Conservation (phyloP, 1,139 yeast species). For the Magnusiomyces fungicola region DNA sequence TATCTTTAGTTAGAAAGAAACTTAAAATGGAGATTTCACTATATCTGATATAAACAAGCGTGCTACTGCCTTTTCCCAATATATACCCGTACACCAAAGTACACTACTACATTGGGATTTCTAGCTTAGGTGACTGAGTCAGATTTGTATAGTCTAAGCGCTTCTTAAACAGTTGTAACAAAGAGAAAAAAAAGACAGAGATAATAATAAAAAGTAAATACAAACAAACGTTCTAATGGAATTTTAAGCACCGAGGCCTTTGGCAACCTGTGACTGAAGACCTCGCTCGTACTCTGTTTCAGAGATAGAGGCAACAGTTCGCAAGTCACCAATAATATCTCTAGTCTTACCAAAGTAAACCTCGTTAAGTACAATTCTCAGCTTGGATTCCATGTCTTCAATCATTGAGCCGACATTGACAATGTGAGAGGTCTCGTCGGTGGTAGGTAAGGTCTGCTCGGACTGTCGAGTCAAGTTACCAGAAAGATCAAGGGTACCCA, state of each 20-base stretch:
- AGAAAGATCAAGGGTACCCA: constrained; percentile 48
- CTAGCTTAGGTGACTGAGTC: too few relatives aligned
- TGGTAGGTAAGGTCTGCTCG: constrained; percentile 43
- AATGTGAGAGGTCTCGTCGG: constrained; percentile 52
- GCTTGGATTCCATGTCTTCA: constrained; percentile 82
- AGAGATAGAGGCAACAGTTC: constrained; percentile 36
- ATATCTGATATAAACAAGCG: too few relatives aligned
- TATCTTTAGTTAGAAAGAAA: too few relatives aligned
- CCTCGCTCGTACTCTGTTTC: constrained; percentile 28
- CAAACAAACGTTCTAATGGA: too few relatives aligned
- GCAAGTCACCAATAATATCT: constrained; percentile 69
- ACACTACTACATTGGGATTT: too few relatives aligned
- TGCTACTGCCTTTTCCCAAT: too few relatives aligned
- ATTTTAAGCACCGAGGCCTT: constrained; percentile 23
- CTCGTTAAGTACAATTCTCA: constrained; percentile 82
- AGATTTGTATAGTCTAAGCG: too few relatives aligned
- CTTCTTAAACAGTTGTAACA: too few relatives aligned
- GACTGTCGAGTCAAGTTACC: constrained; percentile 78
- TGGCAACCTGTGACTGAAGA: constrained; percentile 28
- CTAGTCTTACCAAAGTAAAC: constrained; percentile 94
- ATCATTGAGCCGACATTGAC: constrained; percentile 78
- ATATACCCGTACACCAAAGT: too few relatives aligned
- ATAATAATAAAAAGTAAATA: too few relatives aligned
- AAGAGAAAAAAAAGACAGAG: too few relatives aligned
- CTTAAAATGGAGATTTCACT: too few relatives aligned